phyloP scores from a whole-genome alignment of 805 yeast genomes.

The Saccharomycopsis oosterbeekiorum region DNA sequence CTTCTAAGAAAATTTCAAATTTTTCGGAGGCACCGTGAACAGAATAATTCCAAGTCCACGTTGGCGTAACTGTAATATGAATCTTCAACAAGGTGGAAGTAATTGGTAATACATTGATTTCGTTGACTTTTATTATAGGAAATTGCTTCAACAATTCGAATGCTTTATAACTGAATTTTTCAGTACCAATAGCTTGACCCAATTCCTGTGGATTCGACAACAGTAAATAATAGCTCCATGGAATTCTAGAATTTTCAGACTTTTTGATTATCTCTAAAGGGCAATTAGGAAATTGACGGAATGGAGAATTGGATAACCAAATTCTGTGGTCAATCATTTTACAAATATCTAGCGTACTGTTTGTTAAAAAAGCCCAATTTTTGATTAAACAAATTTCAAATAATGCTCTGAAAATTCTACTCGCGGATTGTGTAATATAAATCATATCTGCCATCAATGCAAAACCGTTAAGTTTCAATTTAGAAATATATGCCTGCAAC shows the following conservation, averaged over 20 bases:
- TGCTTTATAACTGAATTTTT: conserved; percentile 50
- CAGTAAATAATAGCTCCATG: conserved; percentile 70
- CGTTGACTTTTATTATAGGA: conserved; percentile 49
- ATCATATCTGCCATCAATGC: conserved; percentile 91
- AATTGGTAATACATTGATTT: conserved; percentile 64
- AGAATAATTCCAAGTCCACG: conserved; percentile 66
- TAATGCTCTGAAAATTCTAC: conserved; percentile 77
- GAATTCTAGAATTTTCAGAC: conserved; percentile 71
- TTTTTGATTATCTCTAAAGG: conserved; percentile 62
- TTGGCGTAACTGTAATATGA: conserved; percentile 56
- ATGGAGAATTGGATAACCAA: conserved; percentile 82
- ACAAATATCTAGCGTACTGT: conserved; percentile 50
- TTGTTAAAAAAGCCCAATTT: conserved; percentile 61
- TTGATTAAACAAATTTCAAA: conserved; percentile 64
- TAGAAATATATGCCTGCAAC: conserved; percentile 79
- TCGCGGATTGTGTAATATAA: conserved; percentile 87
- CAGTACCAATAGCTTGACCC: conserved; percentile 71
- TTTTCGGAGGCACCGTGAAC: conserved; percentile 58
- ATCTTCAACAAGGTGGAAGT: conserved; percentile 58
- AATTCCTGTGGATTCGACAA: conserved; percentile 62
- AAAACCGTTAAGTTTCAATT: conserved; percentile 69
- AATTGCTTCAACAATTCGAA: conserved; percentile 56
- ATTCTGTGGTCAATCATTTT: conserved; percentile 71
- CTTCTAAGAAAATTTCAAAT: conserved; percentile 69
- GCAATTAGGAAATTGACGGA: conserved; percentile 69